Percentiles rank a stretch among this genome's conserved stretches.
phyloP scores from a whole-genome alignment of 1,284 basidiomycete species.

The Marasmius fiardii region DNA sequence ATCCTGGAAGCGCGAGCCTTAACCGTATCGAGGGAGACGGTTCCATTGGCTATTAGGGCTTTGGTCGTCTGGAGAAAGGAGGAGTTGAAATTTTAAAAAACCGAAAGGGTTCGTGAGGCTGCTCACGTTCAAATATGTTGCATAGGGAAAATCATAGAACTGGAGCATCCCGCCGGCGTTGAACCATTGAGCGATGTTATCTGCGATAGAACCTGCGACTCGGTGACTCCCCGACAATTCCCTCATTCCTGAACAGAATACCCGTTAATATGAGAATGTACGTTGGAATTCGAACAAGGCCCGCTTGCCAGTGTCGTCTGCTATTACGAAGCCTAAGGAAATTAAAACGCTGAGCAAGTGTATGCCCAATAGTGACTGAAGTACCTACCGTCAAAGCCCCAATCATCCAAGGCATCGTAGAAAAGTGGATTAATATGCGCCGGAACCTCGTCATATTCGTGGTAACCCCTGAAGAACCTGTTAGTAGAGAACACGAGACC shows the following conservation, averaged over 20 bases:
- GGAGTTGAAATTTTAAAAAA: background rate
- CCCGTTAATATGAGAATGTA: too few species aligned
- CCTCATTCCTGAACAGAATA: constrained; percentile 14
- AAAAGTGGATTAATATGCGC: constrained; percentile 22
- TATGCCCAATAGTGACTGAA: background rate
- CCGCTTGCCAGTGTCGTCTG: constrained; percentile 21
- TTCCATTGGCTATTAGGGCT: constrained; percentile 20
- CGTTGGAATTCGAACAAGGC: background rate
- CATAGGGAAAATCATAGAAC: constrained; percentile 24
- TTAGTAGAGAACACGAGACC: background rate
- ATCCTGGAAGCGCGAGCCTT: constrained; percentile 19
- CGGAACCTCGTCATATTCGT: constrained; percentile 25
- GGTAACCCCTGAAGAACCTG: constrained; percentile 19
- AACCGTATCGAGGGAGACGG: constrained; percentile 15
- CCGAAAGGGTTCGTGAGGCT: background rate
- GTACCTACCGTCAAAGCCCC: constrained; percentile 21
- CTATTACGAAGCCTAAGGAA: constrained; percentile 21
- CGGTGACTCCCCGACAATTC: constrained; percentile 19
- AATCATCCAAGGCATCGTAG: constrained; percentile 23
- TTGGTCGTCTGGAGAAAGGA: constrained; percentile 14
- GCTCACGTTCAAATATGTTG: constrained; percentile 19
- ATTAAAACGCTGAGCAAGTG: background rate
- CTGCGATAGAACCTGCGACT: constrained; percentile 19
- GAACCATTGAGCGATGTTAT: constrained; percentile 26
- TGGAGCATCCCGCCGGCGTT: constrained; percentile 27